A percentile compares a stretch with the other conserved stretches of the same genome.
Conservation (phyloP, 2,329 filamentous ascomycete species). For the Taxawa tesnikishii region DNA sequence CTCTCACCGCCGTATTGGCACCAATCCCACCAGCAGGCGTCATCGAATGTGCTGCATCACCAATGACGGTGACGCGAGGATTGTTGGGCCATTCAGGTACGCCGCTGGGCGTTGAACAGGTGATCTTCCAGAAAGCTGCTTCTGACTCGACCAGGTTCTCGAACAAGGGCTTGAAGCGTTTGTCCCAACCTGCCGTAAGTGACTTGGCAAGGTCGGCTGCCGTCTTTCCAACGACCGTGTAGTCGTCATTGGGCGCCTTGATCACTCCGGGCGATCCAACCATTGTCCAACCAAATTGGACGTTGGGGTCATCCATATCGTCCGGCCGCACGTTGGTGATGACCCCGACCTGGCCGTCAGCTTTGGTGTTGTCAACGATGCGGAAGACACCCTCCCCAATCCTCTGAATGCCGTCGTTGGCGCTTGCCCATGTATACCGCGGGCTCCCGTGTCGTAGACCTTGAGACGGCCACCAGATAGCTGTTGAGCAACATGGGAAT, state of each 20-base stretch:
- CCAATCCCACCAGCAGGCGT: conserved; percentile 41
- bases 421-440: conserved; percentile 55
- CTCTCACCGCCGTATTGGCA: conserved; percentile 44
- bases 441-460: conserved; percentile 50
- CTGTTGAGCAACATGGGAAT: conserved; percentile 48
- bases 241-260: conserved; percentile 46
- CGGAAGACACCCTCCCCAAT: conserved; percentile 53
- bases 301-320: conserved; percentile 45
- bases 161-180: conserved; percentile 43
- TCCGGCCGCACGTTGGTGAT: conserved; percentile 53
- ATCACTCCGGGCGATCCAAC: conserved; percentile 45
- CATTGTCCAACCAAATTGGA: conserved; percentile 55
- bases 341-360: conserved; percentile 36
- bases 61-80: conserved; percentile 45
- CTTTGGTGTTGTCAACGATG: conserved; percentile 36
- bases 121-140: conserved; percentile 56
- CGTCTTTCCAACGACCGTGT: conserved; percentile 41
- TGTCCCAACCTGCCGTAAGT: conserved; percentile 44
- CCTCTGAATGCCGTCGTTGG: conserved; percentile 48
- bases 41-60: conserved; percentile 47
- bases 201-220: conserved; percentile 47
- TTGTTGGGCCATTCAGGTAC: conserved; percentile 50
- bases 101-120: conserved; percentile 46
- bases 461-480: conserved; percentile 45
- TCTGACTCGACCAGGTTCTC: conserved; percentile 45